phyloP scores from a whole-genome alignment of 305 asterid genomes.

The Solanum hybrid region DNA sequence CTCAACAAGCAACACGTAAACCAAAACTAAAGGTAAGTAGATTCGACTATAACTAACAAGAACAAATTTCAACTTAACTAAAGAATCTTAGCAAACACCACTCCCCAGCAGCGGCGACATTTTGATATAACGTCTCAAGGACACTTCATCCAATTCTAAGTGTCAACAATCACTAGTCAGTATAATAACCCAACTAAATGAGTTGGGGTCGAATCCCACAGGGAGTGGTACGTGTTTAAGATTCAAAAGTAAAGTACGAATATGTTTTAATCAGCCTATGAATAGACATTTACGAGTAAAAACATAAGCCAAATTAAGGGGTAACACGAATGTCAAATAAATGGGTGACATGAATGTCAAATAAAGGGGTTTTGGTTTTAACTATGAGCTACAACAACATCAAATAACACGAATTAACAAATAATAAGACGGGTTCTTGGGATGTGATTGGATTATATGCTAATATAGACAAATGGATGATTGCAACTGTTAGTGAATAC shows the following conservation, averaged over 20 bases:
- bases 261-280: neutral
- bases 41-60: neutral
- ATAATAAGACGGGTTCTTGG: neutral
- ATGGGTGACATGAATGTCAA: no score
- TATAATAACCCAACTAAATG: neutral
- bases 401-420: neutral
- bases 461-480: neutral
- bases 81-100: neutral
- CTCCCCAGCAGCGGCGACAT: neutral
- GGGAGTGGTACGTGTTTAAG: neutral
- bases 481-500: neutral
- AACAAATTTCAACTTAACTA: neutral
- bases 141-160: neutral
- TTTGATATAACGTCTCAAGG: neutral
- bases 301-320: neutral
- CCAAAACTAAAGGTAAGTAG: neutral
- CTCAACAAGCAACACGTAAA: neutral
- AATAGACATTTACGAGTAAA: neutral
- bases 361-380: no score
- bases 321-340: neutral
- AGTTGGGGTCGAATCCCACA: neutral
- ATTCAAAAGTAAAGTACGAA: neutral
- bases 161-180: neutral
- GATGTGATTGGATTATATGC: neutral
- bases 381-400: neutral